A percentile compares a stretch with the other conserved stretches of the same genome.
phyloP scores from a whole-genome alignment of 2,329 filamentous ascomycete genomes.

The Cladosporium sp. region DNA sequence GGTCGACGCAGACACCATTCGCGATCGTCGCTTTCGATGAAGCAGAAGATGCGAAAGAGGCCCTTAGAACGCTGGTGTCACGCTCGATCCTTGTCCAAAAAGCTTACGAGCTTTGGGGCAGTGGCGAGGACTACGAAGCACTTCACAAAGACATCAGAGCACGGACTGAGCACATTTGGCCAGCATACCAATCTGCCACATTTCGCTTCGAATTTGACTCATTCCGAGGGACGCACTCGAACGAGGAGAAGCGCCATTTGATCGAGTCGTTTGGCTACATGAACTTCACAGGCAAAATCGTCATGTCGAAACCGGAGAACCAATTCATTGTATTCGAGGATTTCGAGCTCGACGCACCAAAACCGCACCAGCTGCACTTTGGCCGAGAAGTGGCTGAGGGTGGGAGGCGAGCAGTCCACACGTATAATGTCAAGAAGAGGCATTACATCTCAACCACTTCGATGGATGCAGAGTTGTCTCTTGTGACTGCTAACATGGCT shows the following conservation, averaged over 20 bases:
- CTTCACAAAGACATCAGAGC: conserved; percentile 63
- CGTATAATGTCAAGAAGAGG: conserved; percentile 87
- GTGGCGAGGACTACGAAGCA: conserved; percentile 60
- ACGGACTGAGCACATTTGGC: conserved; percentile 62
- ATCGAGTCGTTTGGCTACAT: conserved; percentile 81
- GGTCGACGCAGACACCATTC: conserved; percentile 67
- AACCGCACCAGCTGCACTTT: conserved; percentile 63
- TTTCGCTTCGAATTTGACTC: conserved; percentile 84
- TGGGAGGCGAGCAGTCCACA: conserved; percentile 62
- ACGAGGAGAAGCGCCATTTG: conserved; percentile 61
- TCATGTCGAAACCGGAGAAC: conserved; percentile 68
- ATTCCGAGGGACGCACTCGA: conserved; percentile 70
- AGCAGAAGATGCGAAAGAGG: conserved; percentile 24
- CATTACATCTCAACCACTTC: conserved; percentile 92
- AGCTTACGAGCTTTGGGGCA: conserved; percentile 87
- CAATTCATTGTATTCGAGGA: conserved; percentile 81
- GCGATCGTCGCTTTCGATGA: conserved; percentile 64
- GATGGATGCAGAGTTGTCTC: conserved; percentile 91
- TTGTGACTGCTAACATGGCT: conserved; percentile 88
- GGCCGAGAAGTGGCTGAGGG: conserved; percentile 67
- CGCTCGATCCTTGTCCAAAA: conserved; percentile 78
- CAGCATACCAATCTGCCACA: conserved; percentile 57
- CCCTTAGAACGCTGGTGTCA: conserved; percentile 63
- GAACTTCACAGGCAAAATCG: conserved; percentile 71
- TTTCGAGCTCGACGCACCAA: conserved; percentile 55